phyloP scores from a whole-genome alignment of 2,329 filamentous ascomycete genomes.

The Hypoxylon sp. region DNA sequence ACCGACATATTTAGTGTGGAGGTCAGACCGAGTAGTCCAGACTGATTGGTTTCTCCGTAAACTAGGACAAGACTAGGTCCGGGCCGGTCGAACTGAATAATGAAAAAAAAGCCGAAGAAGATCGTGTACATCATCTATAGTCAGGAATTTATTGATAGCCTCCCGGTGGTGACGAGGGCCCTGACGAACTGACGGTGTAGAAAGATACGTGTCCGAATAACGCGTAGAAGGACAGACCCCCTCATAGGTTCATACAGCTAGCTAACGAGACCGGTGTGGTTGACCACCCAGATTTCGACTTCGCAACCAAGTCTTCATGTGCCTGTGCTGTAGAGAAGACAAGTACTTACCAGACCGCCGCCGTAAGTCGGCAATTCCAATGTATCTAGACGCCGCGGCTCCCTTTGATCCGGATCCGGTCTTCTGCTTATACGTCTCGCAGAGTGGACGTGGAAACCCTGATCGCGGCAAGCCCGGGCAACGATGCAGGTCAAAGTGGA shows the following conservation, averaged over 20 bases:
- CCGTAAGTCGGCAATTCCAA: background rate
- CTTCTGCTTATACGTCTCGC: background rate
- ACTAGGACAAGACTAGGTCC: background rate
- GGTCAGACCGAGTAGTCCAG: background rate
- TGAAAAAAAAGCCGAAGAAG: background rate
- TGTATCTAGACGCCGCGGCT: background rate
- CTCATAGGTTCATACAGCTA: background rate
- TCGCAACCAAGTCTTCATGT: background rate
- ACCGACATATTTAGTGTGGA: background rate
- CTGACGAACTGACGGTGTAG: background rate
- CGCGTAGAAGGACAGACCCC: background rate
- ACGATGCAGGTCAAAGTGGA: background rate
- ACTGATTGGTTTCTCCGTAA: background rate
- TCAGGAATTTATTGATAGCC: background rate
- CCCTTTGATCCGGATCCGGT: background rate
- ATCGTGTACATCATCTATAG: background rate
- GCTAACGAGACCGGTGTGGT: background rate
- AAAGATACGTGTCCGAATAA: background rate
- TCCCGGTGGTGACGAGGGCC: background rate
- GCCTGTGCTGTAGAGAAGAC: background rate
- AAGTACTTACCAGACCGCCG: background rate
- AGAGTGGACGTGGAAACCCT: background rate
- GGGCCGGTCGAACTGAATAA: background rate
- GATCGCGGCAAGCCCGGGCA: constrained; percentile 4
- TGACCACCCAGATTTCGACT: background rate